Conservation (phyloP, 495 filamentous ascomycete species). For the Articulospora tetracladia region DNA sequence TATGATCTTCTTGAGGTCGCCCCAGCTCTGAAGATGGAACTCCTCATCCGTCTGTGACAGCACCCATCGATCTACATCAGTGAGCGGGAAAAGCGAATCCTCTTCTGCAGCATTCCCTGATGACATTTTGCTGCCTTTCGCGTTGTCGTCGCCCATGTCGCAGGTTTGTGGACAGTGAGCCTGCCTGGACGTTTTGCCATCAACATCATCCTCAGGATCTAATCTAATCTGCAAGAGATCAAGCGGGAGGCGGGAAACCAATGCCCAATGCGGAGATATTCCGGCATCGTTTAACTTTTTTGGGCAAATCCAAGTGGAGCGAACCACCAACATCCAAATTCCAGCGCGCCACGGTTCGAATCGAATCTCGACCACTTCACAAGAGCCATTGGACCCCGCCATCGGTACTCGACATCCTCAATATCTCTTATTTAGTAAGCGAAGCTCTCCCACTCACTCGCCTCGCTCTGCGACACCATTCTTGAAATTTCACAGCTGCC, state of each 20-base stretch:
- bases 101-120: constrained; percentile 6
- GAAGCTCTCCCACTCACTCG: background rate
- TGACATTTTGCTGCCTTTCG: background rate
- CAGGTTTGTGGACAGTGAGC: background rate
- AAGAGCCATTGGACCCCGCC: background rate
- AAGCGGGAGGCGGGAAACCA: background rate
- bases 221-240: constrained; percentile 15
- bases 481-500: background rate
- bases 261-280: constrained; percentile 6
- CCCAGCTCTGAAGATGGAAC: constrained; percentile 64
- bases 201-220: background rate
- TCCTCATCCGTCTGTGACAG: constrained; percentile 68
- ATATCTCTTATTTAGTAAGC: background rate
- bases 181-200: background rate
- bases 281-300: background rate
- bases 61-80: constrained; percentile 60
- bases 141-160: constrained; percentile 11
- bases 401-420: background rate
- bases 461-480: background rate
- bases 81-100: constrained; percentile 57
- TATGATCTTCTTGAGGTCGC: constrained; percentile 62
- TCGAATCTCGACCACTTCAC: background rate
- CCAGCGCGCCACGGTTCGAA: too few relatives aligned
- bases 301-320: background rate
- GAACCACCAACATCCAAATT: background rate